A percentile compares a stretch with the other conserved stretches of the same genome.
Conservation (phyloP, 2,329 filamentous ascomycete species). For the Chalara sp. region DNA sequence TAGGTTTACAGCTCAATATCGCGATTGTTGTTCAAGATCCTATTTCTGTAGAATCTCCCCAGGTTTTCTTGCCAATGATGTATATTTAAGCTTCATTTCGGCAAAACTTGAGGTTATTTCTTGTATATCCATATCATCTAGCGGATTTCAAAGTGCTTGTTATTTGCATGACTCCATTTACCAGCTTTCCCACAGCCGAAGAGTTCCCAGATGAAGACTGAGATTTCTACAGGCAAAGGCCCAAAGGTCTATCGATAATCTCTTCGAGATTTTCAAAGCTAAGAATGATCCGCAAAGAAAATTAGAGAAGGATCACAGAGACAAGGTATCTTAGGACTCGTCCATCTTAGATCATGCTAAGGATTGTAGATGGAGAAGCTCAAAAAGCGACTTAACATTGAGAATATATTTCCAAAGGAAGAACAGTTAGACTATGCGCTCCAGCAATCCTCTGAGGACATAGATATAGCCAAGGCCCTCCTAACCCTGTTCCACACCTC, state of each 20-base stretch:
- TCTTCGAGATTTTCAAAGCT: slow-evolving; percentile 52
- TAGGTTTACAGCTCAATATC: no score
- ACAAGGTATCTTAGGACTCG: slow-evolving; percentile 21
- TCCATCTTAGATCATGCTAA: slow-evolving; percentile 4
- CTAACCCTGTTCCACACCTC: slow-evolving; percentile 75
- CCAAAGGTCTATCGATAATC: slow-evolving; percentile 50
- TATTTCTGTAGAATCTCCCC: neutral
- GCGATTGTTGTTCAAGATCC: slow-evolving; percentile 3
- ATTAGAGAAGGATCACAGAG: slow-evolving; percentile 45
- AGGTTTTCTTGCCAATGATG: no score
- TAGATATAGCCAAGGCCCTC: slow-evolving; percentile 69
- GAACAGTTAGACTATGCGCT: slow-evolving; percentile 58
- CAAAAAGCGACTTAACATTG: slow-evolving; percentile 42
- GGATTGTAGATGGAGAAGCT: slow-evolving; percentile 39
- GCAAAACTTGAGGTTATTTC: no score
- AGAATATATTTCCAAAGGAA: slow-evolving; percentile 34
- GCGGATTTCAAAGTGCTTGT: no score
- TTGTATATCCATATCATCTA: no score
- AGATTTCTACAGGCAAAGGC: no score
- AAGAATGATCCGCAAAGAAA: slow-evolving; percentile 47
- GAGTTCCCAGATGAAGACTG: no score
- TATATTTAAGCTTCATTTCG: no score
- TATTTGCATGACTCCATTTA: no score
- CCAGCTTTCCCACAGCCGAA: no score
- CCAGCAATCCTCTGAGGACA: slow-evolving; percentile 58